A percentile compares a stretch with the other conserved stretches of the same genome.
Evolutionary conservation across 2,329 filamentous ascomycete species (phyloP).

Genomic region (Aspergillus thermomutatus): DNA sequence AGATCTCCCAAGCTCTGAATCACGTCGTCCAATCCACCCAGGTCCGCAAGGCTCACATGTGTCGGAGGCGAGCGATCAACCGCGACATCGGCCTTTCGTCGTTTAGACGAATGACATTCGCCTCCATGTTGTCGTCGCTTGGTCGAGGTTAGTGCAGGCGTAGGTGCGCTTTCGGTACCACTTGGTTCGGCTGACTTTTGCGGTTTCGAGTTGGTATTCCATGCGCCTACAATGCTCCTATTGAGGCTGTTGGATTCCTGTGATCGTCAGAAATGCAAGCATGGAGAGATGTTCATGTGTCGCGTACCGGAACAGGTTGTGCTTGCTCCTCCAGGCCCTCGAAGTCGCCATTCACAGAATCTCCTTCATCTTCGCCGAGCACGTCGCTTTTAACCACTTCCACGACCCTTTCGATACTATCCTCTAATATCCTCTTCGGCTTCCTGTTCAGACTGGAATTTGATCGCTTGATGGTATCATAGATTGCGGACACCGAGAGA

Average conservation of each 20-base stretch:
- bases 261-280: constrained; percentile 14
- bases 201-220: constrained; percentile 45
- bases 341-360: constrained; percentile 50
- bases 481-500: constrained; percentile 62
- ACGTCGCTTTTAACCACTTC: constrained; percentile 67
- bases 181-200: constrained; percentile 28
- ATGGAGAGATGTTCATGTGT: not conserved
- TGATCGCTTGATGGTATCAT: constrained; percentile 75
- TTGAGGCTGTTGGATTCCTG: constrained; percentile 63
- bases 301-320: constrained; percentile 27
- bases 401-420: constrained; percentile 79
- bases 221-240: constrained; percentile 59
- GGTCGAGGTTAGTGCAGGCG: constrained; percentile 33
- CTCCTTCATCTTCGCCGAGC: constrained; percentile 51
- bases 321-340: constrained; percentile 44
- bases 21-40: constrained; percentile 73
- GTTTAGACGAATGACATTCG: constrained; percentile 62
- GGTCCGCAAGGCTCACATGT: constrained; percentile 65
- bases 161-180: constrained; percentile 17
- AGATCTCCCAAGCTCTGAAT: constrained; percentile 67
- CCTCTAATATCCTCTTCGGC: constrained; percentile 77
- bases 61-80: constrained; percentile 63
- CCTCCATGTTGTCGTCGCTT: constrained; percentile 61
- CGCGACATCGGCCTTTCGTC: constrained; percentile 56
- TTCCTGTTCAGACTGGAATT: constrained; percentile 83